Evolutionary conservation across 2,329 filamentous ascomycete species (phyloP).

Genomic region (Microdochium paspali): DNA sequence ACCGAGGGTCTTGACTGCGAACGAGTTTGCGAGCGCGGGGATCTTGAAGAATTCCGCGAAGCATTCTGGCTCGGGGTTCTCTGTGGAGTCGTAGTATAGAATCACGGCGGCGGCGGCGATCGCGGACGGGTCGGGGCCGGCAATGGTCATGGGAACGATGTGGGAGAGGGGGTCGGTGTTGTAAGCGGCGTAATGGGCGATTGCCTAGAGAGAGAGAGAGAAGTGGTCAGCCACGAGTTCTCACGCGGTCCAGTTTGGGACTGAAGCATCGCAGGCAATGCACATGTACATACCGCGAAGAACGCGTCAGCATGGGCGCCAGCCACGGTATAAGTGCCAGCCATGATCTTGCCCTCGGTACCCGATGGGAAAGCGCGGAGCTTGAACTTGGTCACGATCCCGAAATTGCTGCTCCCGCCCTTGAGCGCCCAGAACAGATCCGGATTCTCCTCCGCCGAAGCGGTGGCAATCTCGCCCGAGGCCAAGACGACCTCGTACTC

Average conservation of each 20-base stretch:
- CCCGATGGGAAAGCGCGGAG: slow-evolving; percentile 4
- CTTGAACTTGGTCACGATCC: slow-evolving; percentile 28
- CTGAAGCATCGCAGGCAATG: not conserved
- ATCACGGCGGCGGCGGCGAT: slow-evolving; percentile 20
- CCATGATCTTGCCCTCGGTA: slow-evolving; percentile 5
- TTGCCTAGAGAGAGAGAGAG: slow-evolving; percentile 4
- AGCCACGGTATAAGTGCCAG: slow-evolving; percentile 11
- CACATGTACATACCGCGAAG: slow-evolving; percentile 5
- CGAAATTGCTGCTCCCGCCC: slow-evolving; percentile 42
- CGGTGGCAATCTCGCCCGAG: slow-evolving; percentile 31
- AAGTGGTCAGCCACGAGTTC: no score
- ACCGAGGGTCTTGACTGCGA: slow-evolving; percentile 23
- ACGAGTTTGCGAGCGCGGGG: slow-evolving; percentile 19
- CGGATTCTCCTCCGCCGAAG: slow-evolving; percentile 22
- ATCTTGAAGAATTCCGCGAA: slow-evolving; percentile 25
- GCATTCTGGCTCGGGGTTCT: slow-evolving; percentile 16
- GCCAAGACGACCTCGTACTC: slow-evolving; percentile 38
- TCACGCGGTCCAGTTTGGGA: no score
- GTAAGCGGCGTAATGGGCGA: slow-evolving; percentile 11
- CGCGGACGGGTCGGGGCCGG: slow-evolving; percentile 8
- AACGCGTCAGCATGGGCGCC: slow-evolving; percentile 9
- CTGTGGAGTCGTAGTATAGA: slow-evolving; percentile 25
- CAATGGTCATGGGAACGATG: slow-evolving; percentile 11
- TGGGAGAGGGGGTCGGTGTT: slow-evolving; percentile 13
- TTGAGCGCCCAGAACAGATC: slow-evolving; percentile 40